Evolutionary conservation across 108 stramenopile species (phyloP).

Genomic region (Mediolabrus comicus): DNA sequence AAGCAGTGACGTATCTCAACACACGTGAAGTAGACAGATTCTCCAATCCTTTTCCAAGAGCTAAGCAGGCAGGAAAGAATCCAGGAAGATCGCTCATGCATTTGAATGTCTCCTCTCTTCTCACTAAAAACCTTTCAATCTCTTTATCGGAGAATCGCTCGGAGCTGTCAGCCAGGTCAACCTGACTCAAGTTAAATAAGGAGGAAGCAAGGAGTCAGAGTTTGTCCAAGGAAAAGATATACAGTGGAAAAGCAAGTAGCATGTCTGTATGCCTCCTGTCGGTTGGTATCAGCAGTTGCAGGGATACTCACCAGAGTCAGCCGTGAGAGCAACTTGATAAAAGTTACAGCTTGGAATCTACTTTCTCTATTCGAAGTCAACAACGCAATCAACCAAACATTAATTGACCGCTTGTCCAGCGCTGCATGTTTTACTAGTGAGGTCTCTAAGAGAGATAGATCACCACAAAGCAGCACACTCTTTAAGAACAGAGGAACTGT

Average conservation of each 20-base stretch:
- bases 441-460: too few species aligned
- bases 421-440: slow-evolving; percentile 27
- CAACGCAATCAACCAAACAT: slow-evolving; percentile 47
- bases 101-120: slow-evolving; percentile 27
- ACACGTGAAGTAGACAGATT: slow-evolving; percentile 35
- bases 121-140: slow-evolving; percentile 29
- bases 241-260: not conserved
- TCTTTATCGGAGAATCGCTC: slow-evolving; percentile 39
- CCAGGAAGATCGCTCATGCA: slow-evolving; percentile 31
- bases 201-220: not conserved
- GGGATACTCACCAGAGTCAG: not conserved
- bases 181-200: slow-evolving; percentile 10
- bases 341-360: slow-evolving; percentile 35
- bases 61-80: slow-evolving; percentile 40
- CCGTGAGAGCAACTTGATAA: slow-evolving; percentile 37
- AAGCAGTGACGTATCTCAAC: slow-evolving; percentile 44
- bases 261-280: too few species aligned
- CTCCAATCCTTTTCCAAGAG: slow-evolving; percentile 35
- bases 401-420: slow-evolving; percentile 42
- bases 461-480: slow-evolving; percentile 14
- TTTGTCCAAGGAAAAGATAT: too few species aligned
- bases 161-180: slow-evolving; percentile 30
- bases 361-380: slow-evolving; percentile 36
- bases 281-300: too few species aligned
- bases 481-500: slow-evolving; percentile 44